Evolutionary conservation across 164 flowering plant genomes (phyloP).

Genomic region (Aristolochia contorta): DNA sequence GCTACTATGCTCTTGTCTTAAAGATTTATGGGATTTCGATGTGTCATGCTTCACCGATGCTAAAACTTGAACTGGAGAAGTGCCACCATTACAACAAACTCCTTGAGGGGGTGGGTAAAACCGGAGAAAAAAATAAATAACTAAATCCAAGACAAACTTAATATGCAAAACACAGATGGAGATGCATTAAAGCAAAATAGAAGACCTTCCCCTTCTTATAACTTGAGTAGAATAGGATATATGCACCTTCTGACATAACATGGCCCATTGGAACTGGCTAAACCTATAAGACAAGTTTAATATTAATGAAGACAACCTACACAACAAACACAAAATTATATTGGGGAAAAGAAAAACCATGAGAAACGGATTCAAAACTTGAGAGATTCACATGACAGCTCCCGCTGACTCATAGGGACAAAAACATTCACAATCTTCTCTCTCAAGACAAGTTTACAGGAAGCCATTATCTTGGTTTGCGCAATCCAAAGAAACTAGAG

Average conservation of each 20-base stretch:
- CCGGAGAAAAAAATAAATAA: constrained; percentile 36
- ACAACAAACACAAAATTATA: no score
- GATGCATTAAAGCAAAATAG: not conserved
- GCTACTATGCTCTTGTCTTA: constrained; percentile 22
- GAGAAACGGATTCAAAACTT: no score
- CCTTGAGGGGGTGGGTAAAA: constrained; percentile 58
- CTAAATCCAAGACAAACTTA: constrained; percentile 1
- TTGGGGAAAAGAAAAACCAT: no score
- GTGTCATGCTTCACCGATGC: constrained; percentile 17
- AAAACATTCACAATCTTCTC: no score
- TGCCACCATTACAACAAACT: constrained; percentile 18
- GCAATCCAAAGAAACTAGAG: no score
- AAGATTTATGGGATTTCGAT: constrained; percentile 22
- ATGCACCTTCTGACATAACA: constrained; percentile 92
- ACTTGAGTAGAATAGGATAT: constrained; percentile 79
- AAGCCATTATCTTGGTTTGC: no score
- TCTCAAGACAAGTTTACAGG: no score
- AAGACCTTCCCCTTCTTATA: constrained; percentile 10
- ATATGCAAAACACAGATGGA: not conserved
- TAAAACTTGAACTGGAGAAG: constrained; percentile 16
- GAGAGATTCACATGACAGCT: no score
- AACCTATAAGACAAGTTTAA: constrained; percentile 36
- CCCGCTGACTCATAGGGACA: no score
- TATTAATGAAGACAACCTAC: not conserved
- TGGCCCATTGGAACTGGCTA: constrained; percentile 57